Percentiles rank a stretch among this genome's conserved stretches.
phyloP scores from a whole-genome alignment of 2,329 filamentous ascomycete genomes.

The Calonectria fujianensis region DNA sequence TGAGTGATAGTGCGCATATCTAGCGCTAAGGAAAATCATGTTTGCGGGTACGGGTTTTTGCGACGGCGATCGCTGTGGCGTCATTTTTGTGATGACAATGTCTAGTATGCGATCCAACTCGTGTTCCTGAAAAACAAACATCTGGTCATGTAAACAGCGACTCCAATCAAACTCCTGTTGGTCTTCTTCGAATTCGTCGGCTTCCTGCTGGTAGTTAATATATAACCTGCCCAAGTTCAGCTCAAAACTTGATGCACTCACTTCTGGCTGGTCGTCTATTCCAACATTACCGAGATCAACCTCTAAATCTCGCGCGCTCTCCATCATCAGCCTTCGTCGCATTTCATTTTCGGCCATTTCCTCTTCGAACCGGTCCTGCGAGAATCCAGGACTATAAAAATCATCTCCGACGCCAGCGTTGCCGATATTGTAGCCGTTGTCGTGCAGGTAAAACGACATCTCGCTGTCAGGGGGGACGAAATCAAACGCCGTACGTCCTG shows the following conservation, averaged over 20 bases:
- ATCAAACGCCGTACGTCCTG: conserved; percentile 94
- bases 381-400: conserved; percentile 94
- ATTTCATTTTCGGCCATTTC: conserved; percentile 98
- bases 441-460: conserved; percentile 95
- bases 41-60: conserved; percentile 99
- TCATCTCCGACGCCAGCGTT: conserved; percentile 88
- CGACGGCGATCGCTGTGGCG: conserved; percentile 93
- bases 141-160: conserved; percentile 95
- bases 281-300: conserved; percentile 97
- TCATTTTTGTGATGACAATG: conserved; percentile 98
- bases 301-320: conserved; percentile 96
- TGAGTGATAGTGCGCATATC: conserved; percentile 97
- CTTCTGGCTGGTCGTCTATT: conserved; percentile 95
- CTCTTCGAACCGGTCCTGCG: conserved; percentile 95
- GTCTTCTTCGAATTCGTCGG: conserved; percentile 90
- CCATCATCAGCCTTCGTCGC: conserved; percentile 99
- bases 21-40: conserved; percentile 94
- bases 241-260: conserved; percentile 61
- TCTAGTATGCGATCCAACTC: conserved; percentile 94
- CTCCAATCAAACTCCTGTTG: conserved; percentile 97
- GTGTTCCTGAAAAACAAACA: conserved; percentile 99
- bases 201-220: conserved; percentile 66
- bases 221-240: conserved; percentile 1
- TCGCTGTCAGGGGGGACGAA: conserved; percentile 97
- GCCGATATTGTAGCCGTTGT: conserved; percentile 93